Percentiles rank a stretch among this genome's conserved stretches.
These are phyloP conservation scores for Mentha longifolia DNA, from an alignment of 257 asterid genomes.

Conservation along the genomic window DNA sequence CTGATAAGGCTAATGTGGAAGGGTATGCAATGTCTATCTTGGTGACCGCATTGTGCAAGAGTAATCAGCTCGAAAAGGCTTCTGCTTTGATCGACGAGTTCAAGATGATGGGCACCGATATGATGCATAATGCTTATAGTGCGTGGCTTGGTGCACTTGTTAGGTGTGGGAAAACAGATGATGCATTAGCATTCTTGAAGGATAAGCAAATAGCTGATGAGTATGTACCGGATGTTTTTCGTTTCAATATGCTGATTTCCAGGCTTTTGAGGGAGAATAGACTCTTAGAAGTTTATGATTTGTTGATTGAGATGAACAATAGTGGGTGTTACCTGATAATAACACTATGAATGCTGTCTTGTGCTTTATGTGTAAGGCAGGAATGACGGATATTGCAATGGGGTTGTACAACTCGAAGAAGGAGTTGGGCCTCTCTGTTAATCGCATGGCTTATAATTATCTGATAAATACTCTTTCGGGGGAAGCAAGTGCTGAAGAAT, in stretches of 20 bases:
- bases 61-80: constrained; percentile 61
- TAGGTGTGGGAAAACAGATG: constrained; percentile 63
- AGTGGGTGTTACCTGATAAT: constrained; percentile 56
- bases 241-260: constrained; percentile 60
- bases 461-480: constrained; percentile 71
- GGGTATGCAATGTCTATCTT: constrained; percentile 53
- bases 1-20: constrained; percentile 35
- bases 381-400: constrained; percentile 70
- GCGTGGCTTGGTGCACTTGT: constrained; percentile 68
- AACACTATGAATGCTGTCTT: constrained; percentile 73
- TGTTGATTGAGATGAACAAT: constrained; percentile 78
- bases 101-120: constrained; percentile 41
- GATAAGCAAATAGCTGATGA: constrained; percentile 57
- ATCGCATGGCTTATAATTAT: constrained; percentile 74
- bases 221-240: constrained; percentile 69
- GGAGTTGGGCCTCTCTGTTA: constrained; percentile 73
- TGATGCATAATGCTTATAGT: constrained; percentile 62
- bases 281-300: constrained; percentile 67
- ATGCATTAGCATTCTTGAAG: constrained; percentile 68
- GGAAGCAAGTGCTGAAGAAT: constrained; percentile 57
- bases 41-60: constrained; percentile 68
- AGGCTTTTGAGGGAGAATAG: constrained; percentile 75
- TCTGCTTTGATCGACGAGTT: constrained; percentile 59
- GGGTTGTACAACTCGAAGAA: constrained; percentile 68
- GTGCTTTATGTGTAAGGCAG: constrained; percentile 82